Base-by-base conservation (phyloP, 164 flowering plant genomes). In the Berberis vulgaris region DNA sequence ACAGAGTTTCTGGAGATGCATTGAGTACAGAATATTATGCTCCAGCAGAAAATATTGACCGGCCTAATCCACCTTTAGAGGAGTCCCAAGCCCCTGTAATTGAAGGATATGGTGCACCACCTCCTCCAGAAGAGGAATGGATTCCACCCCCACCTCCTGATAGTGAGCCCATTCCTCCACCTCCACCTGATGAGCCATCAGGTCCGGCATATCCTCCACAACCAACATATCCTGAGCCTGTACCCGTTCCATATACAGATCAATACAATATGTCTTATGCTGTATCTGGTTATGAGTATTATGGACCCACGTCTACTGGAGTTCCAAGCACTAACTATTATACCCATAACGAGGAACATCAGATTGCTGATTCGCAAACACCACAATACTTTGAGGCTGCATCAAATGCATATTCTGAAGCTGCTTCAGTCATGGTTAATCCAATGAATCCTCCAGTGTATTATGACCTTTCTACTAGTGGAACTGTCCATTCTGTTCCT, bases 61-160 rank as follows among this genome's bases (percentile, higher is more conserved):
- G 67, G 47, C 70, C 76, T 7, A 67, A 61, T 68, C 64, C 62
- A 69, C 73, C 70, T 26, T 26, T 41, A 63, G 54, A 56, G 43
- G 72, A 73, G 11, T 42, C 55, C 62, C 61, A 65, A 6, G 45
- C 73, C 44, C 45, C 66, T 10, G 68, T 40, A 7, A 61, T 71
- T 43, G 84, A 65, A 6, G 78, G 60, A 5, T 64, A 57, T 61
- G 26, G 57, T 71, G 74, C 68, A 67, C 91, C 88, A n/a, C 91
- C 84, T 73, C 94, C 85, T 45, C 85, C 93, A 26, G 87, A 77
- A 63, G 92, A 88, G 47, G 93, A 84, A 47, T 84, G 89, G 93
- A 81, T 87, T 64, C 98, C 99, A 38, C 99, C 97, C 43, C 96
- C 93, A 5, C 99, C 99, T 45, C 93, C 96, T 69, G 96, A 94